Base-by-base conservation (phyloP, 345 rosid genomes). In the Lumnitzera littorea region DNA sequence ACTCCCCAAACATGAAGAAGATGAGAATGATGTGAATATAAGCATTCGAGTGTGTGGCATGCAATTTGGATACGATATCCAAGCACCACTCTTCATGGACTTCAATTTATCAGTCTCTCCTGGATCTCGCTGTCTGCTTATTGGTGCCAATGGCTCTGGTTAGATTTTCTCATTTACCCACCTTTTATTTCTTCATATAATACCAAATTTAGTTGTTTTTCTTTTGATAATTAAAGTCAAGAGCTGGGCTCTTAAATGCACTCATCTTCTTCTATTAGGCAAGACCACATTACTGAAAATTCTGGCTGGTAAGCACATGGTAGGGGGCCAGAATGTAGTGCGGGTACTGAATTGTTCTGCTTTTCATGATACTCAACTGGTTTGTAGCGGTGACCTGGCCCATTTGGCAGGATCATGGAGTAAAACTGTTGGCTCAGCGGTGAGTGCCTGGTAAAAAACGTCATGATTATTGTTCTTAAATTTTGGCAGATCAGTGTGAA, bases 121-220 rank as follows among this genome's bases (percentile, higher is more conserved):
- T 12, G 95, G 96, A 66, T 83, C 95, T 70, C 92, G 96, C 48
- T 89, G 95, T 76, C 95, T 89, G 67, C 88, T 91, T 24, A 85
- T 89, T 57, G 98, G 98, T 64, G 92, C 96, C 67, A 91, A 89
- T 50, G 98, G 96, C 72, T 89, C 98, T 60, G 98, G 98, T 91
- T 73, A 54, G 53, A 56, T 24, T 47, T 51, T 59, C 20, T 47
- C 43, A 2, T 24, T 49, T 47, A 11, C 24, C 31, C 56, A 23
- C 13, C 3, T 13, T 16, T 56, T 24, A 46, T n/a, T 25, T 56
- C 48, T 53, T 53, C 13, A 7, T 53, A 15, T 11, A 53, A 20
- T 2, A 53, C 16, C 25, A 25, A 16, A 43, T 48, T 57, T 57
- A 27, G 17, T 24, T 24, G 36, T 20, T 24, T 12, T 53, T 50